These are phyloP conservation scores for Prinsepia uniflora DNA, from an alignment of 306 rosid species.

Conservation along the genomic window DNA sequence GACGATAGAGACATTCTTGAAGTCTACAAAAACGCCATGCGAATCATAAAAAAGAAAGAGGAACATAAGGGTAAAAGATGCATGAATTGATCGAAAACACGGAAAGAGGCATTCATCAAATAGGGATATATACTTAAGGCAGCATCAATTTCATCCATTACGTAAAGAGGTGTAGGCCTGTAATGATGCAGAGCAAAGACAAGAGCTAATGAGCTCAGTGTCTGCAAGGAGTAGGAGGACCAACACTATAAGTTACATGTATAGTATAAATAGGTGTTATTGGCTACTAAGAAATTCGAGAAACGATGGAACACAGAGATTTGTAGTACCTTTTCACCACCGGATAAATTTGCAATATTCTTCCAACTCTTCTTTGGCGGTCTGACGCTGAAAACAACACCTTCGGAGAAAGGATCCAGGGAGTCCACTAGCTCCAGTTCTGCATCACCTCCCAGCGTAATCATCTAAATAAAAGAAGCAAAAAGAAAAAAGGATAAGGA, in stretches of 20 bases:
- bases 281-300: constrained; percentile 4
- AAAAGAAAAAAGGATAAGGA: background rate
- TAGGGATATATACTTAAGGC: constrained; percentile 57
- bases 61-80: background rate
- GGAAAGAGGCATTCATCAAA: background rate
- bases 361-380: constrained; percentile 99
- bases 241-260: constrained; percentile 15
- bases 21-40: constrained; percentile 49
- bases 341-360: constrained; percentile 94
- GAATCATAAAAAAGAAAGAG: constrained; percentile 19
- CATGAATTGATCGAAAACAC: background rate
- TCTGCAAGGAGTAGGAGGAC: constrained; percentile 48
- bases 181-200: constrained; percentile 97
- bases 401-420: constrained; percentile 97
- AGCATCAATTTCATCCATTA: constrained; percentile 98
- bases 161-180: constrained; percentile 96
- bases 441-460: constrained; percentile 98
- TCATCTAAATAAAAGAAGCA: constrained; percentile 52
- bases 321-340: constrained; percentile 84
- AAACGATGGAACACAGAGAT: background rate
- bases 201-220: constrained; percentile 95
- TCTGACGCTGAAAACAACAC: constrained; percentile 94
- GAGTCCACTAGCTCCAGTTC: constrained; percentile 97
- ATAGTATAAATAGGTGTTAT: constrained; percentile 4
- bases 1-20: constrained; percentile 93